A percentile compares a stretch with the other conserved stretches of the same genome.
phyloP scores from a whole-genome alignment of 768 basidiomycete genomes.

The Leucocoprinus birnbaumii region DNA sequence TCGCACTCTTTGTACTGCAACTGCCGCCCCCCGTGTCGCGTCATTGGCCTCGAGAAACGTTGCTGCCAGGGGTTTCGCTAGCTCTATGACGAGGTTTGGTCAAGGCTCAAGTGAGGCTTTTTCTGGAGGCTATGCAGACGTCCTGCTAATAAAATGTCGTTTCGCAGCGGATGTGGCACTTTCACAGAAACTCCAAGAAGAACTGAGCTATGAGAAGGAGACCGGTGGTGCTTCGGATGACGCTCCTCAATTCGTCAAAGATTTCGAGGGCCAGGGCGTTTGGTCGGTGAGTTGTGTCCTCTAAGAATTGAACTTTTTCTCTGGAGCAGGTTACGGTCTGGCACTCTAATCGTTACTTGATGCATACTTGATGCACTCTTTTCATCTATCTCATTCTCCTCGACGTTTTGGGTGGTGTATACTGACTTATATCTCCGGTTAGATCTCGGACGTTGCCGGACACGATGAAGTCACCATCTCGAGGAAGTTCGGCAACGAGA shows the following conservation, averaged over 20 bases:
- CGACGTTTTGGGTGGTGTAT: neutral
- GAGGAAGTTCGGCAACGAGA: constrained; percentile 90
- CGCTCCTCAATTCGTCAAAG: constrained; percentile 72
- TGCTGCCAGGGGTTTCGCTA: constrained; percentile 41
- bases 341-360: too few relatives aligned
- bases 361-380: neutral
- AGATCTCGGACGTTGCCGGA: constrained; percentile 71
- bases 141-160: neutral
- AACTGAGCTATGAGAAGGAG: constrained; percentile 85
- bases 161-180: constrained; percentile 68
- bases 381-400: neutral
- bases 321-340: too few relatives aligned
- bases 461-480: constrained; percentile 79
- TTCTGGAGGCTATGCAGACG: neutral
- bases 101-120: constrained; percentile 41
- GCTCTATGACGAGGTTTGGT: constrained; percentile 38
- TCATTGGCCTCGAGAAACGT: constrained; percentile 23
- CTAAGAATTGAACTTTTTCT: too few relatives aligned
- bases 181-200: constrained; percentile 71
- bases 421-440: constrained; percentile 8
- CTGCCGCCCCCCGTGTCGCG: constrained; percentile 18
- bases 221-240: constrained; percentile 27
- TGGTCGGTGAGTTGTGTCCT: constrained; percentile 63
- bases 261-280: constrained; percentile 68
- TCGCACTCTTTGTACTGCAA: constrained; percentile 26